Percentiles rank a stretch among this genome's conserved stretches.
phyloP scores from a whole-genome alignment of 2,329 filamentous ascomycete species.

The Colletotrichum coccodes region DNA sequence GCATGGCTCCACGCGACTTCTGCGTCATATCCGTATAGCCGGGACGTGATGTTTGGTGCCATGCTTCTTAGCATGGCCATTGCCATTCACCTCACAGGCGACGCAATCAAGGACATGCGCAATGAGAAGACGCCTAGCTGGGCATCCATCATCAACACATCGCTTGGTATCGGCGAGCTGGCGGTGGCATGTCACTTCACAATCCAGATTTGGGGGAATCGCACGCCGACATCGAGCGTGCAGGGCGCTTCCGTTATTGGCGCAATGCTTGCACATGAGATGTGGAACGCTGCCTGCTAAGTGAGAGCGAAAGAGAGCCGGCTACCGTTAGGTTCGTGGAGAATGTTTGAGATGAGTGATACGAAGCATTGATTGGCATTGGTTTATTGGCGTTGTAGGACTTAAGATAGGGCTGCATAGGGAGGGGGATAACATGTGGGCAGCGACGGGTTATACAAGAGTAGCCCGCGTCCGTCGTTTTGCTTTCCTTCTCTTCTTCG shows the following conservation, averaged over 20 bases:
- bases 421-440: not conserved
- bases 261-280: slow-evolving; percentile 29
- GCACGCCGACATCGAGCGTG: slow-evolving; percentile 8
- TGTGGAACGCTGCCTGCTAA: slow-evolving; percentile 31
- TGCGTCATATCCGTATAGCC: slow-evolving; percentile 26
- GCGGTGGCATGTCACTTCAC: slow-evolving; percentile 28
- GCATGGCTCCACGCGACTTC: slow-evolving; percentile 32
- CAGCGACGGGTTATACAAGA: not conserved
- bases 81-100: slow-evolving; percentile 27
- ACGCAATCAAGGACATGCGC: slow-evolving; percentile 28
- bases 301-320: not conserved
- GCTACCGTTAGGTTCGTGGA: no score
- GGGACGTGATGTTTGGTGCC: slow-evolving; percentile 33
- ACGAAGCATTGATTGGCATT: slow-evolving; percentile 22
- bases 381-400: slow-evolving; percentile 10
- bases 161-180: slow-evolving; percentile 30
- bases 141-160: slow-evolving; percentile 23
- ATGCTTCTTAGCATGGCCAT: slow-evolving; percentile 30
- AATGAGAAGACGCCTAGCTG: slow-evolving; percentile 17
- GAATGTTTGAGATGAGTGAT: slow-evolving; percentile 17
- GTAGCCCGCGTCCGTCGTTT: not conserved
- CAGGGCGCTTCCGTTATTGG: slow-evolving; percentile 30
- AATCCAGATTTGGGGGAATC: slow-evolving; percentile 27
- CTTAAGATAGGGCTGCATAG: not conserved
- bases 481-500: not conserved